A percentile compares a stretch with the other conserved stretches of the same genome.
Evolutionary conservation across 768 basidiomycete genomes (phyloP).

Genomic region (Dioszegia hungarica): DNA sequence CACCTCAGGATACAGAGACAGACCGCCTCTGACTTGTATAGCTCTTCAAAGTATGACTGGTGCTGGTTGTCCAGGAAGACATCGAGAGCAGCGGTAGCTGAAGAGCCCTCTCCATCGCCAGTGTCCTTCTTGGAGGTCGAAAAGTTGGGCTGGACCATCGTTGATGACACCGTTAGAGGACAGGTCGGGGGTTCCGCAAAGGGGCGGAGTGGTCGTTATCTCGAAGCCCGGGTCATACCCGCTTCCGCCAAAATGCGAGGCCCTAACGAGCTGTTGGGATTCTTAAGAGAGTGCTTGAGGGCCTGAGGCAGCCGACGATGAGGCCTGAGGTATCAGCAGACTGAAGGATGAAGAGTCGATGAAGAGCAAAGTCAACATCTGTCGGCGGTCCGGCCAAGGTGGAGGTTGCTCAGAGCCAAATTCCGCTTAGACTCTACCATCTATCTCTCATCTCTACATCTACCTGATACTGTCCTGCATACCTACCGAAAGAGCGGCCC

Average conservation of each 20-base stretch:
- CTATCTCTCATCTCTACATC: not conserved
- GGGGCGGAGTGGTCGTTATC: not conserved
- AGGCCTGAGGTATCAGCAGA: too few relatives aligned
- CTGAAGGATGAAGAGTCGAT: not conserved
- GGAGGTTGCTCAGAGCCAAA: not conserved
- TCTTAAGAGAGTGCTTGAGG: too few relatives aligned
- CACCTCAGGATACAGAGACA: slow-evolving; percentile 45
- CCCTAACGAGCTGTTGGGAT: too few relatives aligned
- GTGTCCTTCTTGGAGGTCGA: slow-evolving; percentile 18
- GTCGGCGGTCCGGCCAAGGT: too few relatives aligned
- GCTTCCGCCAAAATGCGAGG: too few relatives aligned
- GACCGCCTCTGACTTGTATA: slow-evolving; percentile 45
- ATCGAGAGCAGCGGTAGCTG: slow-evolving; percentile 41
- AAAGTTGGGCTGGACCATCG: slow-evolving; percentile 44
- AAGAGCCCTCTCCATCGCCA: slow-evolving; percentile 5
- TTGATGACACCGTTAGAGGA: too few relatives aligned
- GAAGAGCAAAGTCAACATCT: not conserved
- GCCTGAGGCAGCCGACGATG: too few relatives aligned
- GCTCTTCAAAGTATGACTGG: slow-evolving; percentile 40
- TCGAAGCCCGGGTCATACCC: not conserved
- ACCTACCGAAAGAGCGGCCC: too few relatives aligned
- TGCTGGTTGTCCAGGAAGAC: slow-evolving; percentile 40
- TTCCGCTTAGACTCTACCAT: not conserved
- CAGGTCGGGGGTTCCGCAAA: not conserved
- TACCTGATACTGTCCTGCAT: too few relatives aligned